phyloP scores from a whole-genome alignment of 257 asterid species.

The Lycium barbarum region DNA sequence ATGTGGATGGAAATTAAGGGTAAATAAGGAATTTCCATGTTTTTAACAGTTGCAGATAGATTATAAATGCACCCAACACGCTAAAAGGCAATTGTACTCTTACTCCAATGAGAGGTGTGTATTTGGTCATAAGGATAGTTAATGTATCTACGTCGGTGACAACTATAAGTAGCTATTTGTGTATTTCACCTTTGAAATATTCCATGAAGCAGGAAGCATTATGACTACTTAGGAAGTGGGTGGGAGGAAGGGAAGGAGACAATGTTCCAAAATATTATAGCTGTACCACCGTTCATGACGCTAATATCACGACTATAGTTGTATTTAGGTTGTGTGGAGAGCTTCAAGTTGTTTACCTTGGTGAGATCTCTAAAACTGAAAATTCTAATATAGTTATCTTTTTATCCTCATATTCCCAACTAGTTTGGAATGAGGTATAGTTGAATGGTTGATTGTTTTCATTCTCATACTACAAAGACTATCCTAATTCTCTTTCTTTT shows the following conservation, averaged over 20 bases:
- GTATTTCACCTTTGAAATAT: background rate
- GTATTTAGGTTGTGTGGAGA: background rate
- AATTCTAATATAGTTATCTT: background rate
- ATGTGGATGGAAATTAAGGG: background rate
- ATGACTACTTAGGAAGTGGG: background rate
- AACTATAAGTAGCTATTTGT: background rate
- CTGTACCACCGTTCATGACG: background rate
- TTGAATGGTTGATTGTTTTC: conserved; percentile 11
- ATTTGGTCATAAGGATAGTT: background rate
- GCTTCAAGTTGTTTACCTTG: background rate
- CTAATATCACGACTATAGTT: background rate
- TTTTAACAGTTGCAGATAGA: conserved; percentile 6
- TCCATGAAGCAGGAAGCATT: background rate
- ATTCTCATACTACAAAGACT: conserved; percentile 4
- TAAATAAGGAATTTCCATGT: background rate
- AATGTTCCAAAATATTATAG: background rate
- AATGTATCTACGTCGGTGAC: background rate
- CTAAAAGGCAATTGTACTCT: background rate
- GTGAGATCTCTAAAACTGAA: background rate
- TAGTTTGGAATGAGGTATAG: background rate
- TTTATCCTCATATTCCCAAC: background rate
- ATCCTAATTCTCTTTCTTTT: conserved; percentile 8
- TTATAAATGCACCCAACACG: background rate
- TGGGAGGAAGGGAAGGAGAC: conserved; percentile 2
- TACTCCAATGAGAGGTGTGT: background rate